Evolutionary conservation across 2,329 filamentous ascomycete species (phyloP).

Genomic region (Didymellaceae sp.): DNA sequence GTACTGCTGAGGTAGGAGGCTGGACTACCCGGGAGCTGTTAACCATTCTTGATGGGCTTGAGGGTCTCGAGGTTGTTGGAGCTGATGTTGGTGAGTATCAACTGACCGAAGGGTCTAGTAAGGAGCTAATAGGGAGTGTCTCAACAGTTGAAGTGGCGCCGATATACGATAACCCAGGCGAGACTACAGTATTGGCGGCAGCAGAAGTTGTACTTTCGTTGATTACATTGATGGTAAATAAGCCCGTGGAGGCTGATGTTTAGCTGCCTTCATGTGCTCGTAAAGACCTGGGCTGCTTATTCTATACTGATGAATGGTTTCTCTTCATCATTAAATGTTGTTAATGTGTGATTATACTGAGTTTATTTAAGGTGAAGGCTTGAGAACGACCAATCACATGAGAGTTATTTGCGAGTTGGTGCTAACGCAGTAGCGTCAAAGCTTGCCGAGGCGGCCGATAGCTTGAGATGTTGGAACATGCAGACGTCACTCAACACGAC

Average conservation of each 20-base stretch:
- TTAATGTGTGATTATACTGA: background rate
- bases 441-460: constrained; percentile 4
- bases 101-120: background rate
- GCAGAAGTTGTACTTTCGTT: constrained; percentile 61
- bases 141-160: constrained; percentile 64
- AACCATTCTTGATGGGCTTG: constrained; percentile 65
- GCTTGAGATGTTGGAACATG: constrained; percentile 1
- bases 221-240: constrained; percentile 56
- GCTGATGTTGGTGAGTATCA: constrained; percentile 59
- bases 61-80: constrained; percentile 63
- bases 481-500: constrained; percentile 11
- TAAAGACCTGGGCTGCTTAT: no score
- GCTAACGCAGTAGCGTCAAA: constrained; percentile 7
- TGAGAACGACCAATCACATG: constrained; percentile 1
- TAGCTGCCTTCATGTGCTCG: background rate
- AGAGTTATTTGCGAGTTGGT: background rate
- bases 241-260: constrained; percentile 36
- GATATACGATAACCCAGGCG: constrained; percentile 66
- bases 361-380: background rate
- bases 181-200: constrained; percentile 63
- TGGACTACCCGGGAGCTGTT: constrained; percentile 67
- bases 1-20: constrained; percentile 67
- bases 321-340: no score
- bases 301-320: no score
- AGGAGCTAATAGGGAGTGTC: constrained; percentile 5